Percentiles rank a stretch among this genome's conserved stretches.
These are phyloP conservation scores for Vitis labrusca DNA, from an alignment of 164 flowering plant species.

Conservation along the genomic window DNA sequence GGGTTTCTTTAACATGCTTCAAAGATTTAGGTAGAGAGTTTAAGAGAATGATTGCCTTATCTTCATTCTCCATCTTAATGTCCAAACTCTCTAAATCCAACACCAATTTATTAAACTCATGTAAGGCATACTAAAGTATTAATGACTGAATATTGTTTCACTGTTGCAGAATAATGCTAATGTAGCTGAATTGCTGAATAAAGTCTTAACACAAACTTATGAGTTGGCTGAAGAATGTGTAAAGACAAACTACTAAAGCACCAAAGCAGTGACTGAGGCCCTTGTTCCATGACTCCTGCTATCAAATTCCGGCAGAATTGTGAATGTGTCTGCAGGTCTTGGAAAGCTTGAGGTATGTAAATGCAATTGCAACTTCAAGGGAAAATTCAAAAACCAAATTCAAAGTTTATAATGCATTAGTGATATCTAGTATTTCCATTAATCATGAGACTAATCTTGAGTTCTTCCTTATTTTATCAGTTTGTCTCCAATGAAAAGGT, in stretches of 20 bases:
- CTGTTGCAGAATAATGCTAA: not conserved
- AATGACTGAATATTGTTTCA: not conserved
- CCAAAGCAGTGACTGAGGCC: conserved; percentile 27
- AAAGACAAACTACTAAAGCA: conserved; percentile 39
- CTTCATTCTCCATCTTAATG: no score
- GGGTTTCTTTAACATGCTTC: no score
- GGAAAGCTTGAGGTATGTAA: conserved; percentile 20
- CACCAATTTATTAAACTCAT: no score
- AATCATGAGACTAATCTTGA: not conserved
- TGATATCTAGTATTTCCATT: not conserved
- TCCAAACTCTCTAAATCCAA: no score
- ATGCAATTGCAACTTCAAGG: not conserved
- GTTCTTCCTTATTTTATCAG: conserved; percentile 5
- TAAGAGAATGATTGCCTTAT: no score
- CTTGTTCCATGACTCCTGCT: conserved; percentile 30
- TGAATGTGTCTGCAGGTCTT: conserved; percentile 20
- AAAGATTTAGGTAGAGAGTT: no score
- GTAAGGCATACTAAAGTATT: no score
- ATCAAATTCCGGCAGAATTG: conserved; percentile 20
- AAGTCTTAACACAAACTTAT: conserved; percentile 10
- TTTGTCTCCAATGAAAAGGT: conserved; percentile 15
- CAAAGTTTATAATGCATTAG: no score
- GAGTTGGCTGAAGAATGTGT: conserved; percentile 31
- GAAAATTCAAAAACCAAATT: no score
- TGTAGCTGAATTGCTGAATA: not conserved